Conservation (phyloP, 805 yeast genomes). For the Starmerella stigmatis region DNA sequence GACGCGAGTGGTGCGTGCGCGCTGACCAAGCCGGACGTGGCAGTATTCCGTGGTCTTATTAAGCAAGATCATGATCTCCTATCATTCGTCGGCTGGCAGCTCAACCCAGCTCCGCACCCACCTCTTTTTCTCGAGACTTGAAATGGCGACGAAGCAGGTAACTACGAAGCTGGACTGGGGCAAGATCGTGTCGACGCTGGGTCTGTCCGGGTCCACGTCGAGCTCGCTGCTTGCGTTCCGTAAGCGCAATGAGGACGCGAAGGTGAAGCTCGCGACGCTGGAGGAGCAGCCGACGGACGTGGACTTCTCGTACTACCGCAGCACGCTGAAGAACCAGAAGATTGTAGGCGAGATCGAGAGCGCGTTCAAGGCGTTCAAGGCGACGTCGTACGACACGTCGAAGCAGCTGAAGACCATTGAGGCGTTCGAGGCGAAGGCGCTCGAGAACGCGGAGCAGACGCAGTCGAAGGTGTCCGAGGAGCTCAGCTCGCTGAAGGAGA, state of each 20-base stretch:
- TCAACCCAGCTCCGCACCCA: conserved; percentile 4
- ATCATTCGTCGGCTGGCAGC: conserved; percentile 1
- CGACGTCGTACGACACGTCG: conserved; percentile 74
- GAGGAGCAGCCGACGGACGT: conserved; percentile 63
- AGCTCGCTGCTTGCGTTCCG: conserved; percentile 80
- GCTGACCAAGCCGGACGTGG: too few relatives aligned
- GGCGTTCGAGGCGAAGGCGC: conserved; percentile 87
- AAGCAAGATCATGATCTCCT: background rate
- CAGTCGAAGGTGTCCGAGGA: conserved; percentile 82
- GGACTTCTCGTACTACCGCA: conserved; percentile 73
- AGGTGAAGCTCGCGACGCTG: conserved; percentile 63
- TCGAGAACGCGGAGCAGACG: conserved; percentile 89
- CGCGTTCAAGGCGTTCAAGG: conserved; percentile 65
- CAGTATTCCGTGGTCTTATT: background rate
- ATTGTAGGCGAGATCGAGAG: conserved; percentile 72
- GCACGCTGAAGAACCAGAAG: conserved; percentile 67
- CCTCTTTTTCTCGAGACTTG: conserved; percentile 1
- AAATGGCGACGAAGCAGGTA: conserved; percentile 30
- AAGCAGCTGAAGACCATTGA: conserved; percentile 87
- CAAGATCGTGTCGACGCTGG: conserved; percentile 74
- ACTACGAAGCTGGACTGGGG: conserved; percentile 93
- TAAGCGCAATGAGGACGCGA: conserved; percentile 97
- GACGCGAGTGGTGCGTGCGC: too few relatives aligned
- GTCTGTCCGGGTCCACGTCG: conserved; percentile 88
- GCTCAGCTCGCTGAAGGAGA: conserved; percentile 71